These are phyloP conservation scores for Coemansia sp. DNA, from an alignment of 192 early-diverging fungal genomes.

Conservation along the genomic window DNA sequence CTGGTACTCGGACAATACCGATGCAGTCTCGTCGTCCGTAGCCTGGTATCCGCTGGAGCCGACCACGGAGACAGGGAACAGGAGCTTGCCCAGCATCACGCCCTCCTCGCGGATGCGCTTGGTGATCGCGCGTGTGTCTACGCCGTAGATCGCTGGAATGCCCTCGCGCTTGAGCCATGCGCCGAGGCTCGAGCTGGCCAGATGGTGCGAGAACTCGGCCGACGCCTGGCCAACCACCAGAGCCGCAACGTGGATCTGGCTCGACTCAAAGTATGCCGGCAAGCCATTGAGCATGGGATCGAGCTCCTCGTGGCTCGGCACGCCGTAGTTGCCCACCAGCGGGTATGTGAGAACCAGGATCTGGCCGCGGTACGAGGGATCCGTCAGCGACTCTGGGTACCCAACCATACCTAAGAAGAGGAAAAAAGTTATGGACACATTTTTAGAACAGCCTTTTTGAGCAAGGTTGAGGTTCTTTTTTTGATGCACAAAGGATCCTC, in stretches of 20 bases:
- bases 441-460: no score
- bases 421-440: no score
- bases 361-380: constrained; percentile 98
- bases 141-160: constrained; percentile 91
- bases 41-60: constrained; percentile 38
- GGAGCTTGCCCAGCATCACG: constrained; percentile 87
- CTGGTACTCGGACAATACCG: constrained; percentile 70
- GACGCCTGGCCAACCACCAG: constrained; percentile 93
- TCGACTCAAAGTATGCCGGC: constrained; percentile 95
- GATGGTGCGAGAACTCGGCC: constrained; percentile 90
- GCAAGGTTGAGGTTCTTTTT: no score
- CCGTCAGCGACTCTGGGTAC: constrained; percentile 98
- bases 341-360: constrained; percentile 98
- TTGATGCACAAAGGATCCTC: background rate
- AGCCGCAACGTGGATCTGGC: constrained; percentile 91
- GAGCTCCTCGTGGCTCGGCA: constrained; percentile 84
- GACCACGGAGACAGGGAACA: constrained; percentile 74
- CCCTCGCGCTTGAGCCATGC: constrained; percentile 92
- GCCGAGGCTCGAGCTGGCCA: constrained; percentile 83
- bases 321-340: constrained; percentile 97
- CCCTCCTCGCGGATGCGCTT: constrained; percentile 96
- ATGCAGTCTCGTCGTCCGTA: constrained; percentile 29
- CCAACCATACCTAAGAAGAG: constrained; percentile 90
- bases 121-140: constrained; percentile 96
- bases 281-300: constrained; percentile 86